Base-by-base conservation (phyloP, 768 basidiomycete genomes). In the Tylopilus balloui region DNA sequence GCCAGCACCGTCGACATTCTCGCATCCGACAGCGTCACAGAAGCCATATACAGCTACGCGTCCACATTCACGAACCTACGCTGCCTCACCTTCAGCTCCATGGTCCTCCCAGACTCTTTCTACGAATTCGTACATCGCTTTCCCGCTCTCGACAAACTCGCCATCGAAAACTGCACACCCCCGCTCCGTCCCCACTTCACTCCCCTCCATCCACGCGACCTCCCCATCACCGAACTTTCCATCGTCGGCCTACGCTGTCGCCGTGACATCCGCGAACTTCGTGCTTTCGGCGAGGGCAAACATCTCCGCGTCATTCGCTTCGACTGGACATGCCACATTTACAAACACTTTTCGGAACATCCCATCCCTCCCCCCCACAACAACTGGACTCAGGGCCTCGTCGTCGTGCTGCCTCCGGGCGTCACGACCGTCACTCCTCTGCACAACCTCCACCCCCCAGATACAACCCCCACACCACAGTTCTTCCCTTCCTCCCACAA, bases 181-280 rank as follows among this genome's bases (percentile, higher is more conserved):
- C 66, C 64, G 4, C 17, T 57, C 24, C 45, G 44, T 2, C 55
- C 59, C 0, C 58, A 61, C 10, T 49, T 65, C 42, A 49, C 52
- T 6, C 10, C 11, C 12, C 40, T 53, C 1, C 61, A 64, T 6
- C 73, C 73, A 6, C 55, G 64, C n/a, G 55, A 59, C 17, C 68
- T 77, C 14, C 73, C 74, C 11, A 70, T 78, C 50, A 74, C 68
- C 1, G 66, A 73, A 17, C 70, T 78, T 24, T 70, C 69, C 15
- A 58, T 78, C 43, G 36, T 69, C 44, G 69, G 69, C 47, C 54
- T 72, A 10, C 69, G 69, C 44, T 67, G 67, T 31, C 54, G 56
- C 29, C 48, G 57, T 42, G 63, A 60, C 13, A 46, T 51, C 10
- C 58, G 58, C 5, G 63, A 60, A 23, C 47, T 66, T 2, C 64